Conservation (phyloP, 306 rosid species). For the cucumber (Cucumis sativus) region DNA sequence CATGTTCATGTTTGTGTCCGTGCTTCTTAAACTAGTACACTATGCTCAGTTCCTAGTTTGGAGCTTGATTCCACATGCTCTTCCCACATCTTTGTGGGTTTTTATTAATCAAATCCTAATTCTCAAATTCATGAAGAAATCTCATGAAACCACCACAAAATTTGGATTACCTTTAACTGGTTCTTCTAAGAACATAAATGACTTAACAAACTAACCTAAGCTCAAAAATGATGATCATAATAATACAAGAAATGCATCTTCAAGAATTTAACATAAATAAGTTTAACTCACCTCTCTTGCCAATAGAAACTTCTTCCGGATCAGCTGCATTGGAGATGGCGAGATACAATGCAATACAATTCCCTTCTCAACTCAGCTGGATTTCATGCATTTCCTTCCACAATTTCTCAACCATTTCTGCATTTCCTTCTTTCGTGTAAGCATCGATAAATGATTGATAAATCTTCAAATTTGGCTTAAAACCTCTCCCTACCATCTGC, state of each 20-base stretch:
- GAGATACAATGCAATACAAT: constrained; percentile 1
- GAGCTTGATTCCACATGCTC: neutral
- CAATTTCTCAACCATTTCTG: constrained; percentile 45
- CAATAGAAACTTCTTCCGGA: neutral
- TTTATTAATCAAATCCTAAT: neutral
- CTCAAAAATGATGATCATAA: neutral
- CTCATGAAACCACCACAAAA: neutral
- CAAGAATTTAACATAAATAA: neutral
- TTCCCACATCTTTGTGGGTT: neutral
- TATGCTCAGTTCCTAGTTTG: neutral
- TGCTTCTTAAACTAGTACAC: neutral
- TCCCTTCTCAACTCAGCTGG: constrained; percentile 18
- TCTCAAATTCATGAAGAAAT: neutral
- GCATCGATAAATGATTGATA: constrained; percentile 55
- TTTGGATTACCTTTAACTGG: neutral
- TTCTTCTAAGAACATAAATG: neutral
- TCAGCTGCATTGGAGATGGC: neutral
- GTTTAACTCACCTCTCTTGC: neutral
- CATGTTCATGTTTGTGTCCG: too few relatives aligned
- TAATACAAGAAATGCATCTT: neutral
- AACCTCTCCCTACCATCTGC: constrained; percentile 77
- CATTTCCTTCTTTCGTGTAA: constrained; percentile 38
- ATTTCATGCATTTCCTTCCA: constrained; percentile 48
- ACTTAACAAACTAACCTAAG: neutral
- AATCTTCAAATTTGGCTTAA: constrained; percentile 28